A percentile compares a stretch with the other conserved stretches of the same genome.
phyloP scores from a whole-genome alignment of 1,139 yeast species.

The Nakaseomyces sp. region DNA sequence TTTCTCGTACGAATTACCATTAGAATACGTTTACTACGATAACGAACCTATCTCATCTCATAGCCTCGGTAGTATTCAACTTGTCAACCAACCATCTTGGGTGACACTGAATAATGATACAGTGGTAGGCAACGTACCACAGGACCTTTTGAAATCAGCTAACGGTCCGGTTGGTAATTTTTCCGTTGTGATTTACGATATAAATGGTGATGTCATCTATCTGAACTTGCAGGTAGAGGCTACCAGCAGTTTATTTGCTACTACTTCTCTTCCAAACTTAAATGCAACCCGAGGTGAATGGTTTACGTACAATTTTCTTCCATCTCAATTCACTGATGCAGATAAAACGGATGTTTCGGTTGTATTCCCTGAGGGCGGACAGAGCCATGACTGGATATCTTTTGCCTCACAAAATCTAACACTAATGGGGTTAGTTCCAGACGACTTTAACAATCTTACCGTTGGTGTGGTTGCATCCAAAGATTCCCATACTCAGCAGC shows the following conservation, averaged over 20 bases:
- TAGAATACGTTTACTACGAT: constrained; percentile 53
- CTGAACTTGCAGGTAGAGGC: constrained; percentile 43
- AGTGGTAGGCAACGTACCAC: constrained; percentile 55
- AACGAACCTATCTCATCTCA: constrained; percentile 38
- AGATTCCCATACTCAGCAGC: constrained; percentile 35
- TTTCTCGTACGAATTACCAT: constrained; percentile 53
- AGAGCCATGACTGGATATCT: constrained; percentile 47
- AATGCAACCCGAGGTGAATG: constrained; percentile 58
- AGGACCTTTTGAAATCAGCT: constrained; percentile 31
- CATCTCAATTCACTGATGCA: constrained; percentile 47
- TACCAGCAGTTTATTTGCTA: constrained; percentile 41
- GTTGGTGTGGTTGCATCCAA: constrained; percentile 48
- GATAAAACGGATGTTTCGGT: constrained; percentile 44
- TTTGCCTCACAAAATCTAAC: constrained; percentile 55
- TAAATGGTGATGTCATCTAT: constrained; percentile 54
- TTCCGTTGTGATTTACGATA: constrained; percentile 51
- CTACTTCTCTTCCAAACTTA: constrained; percentile 42
- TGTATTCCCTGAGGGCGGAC: constrained; percentile 35
- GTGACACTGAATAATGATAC: constrained; percentile 39
- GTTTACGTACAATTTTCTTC: constrained; percentile 44
- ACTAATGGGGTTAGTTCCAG: constrained; percentile 61
- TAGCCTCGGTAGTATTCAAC: constrained; percentile 47
- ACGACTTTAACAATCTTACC: constrained; percentile 40
- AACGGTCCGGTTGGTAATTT: constrained; percentile 36
- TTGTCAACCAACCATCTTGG: constrained; percentile 49